Percentiles rank a stretch among this genome's conserved stretches.
These are phyloP conservation scores for Nicotiana noctiflora DNA, from an alignment of 257 asterid genomes.

Conservation along the genomic window DNA sequence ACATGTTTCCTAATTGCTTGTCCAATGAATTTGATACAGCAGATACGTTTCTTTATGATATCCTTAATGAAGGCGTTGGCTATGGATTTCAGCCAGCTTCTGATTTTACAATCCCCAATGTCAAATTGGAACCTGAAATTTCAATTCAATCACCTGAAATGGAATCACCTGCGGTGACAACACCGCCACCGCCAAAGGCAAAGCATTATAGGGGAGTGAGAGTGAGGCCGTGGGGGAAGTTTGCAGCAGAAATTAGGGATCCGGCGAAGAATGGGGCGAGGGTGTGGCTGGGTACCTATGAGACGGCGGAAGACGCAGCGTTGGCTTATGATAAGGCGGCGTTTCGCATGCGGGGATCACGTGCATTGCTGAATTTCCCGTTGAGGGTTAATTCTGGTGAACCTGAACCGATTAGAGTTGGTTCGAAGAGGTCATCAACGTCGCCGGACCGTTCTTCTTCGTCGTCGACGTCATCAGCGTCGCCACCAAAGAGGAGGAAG, in stretches of 20 bases:
- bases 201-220: slow-evolving; percentile 33
- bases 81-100: not conserved
- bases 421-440: slow-evolving; percentile 8
- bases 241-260: slow-evolving; percentile 21
- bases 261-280: slow-evolving; percentile 32
- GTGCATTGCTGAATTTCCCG: slow-evolving; percentile 30
- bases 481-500: slow-evolving; percentile 16
- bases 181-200: slow-evolving; percentile 5
- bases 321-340: slow-evolving; percentile 34
- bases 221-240: slow-evolving; percentile 34
- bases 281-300: slow-evolving; percentile 34
- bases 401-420: slow-evolving; percentile 27
- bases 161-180: not conserved
- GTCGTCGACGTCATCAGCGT: not conserved
- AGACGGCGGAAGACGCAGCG: slow-evolving; percentile 11
- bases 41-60: not conserved
- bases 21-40: not conserved
- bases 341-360: slow-evolving; percentile 31
- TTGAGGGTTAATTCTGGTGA: slow-evolving; percentile 31
- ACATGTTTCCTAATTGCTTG: not conserved
- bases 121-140: slow-evolving; percentile 17
- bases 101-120: not conserved
- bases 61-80: not conserved
- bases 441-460: slow-evolving; percentile 3
- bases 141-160: not conserved